Percentiles rank a stretch among this genome's conserved stretches.
Evolutionary conservation across 306 rosid species (phyloP).

Genomic region (Canavalia ensiformis): DNA sequence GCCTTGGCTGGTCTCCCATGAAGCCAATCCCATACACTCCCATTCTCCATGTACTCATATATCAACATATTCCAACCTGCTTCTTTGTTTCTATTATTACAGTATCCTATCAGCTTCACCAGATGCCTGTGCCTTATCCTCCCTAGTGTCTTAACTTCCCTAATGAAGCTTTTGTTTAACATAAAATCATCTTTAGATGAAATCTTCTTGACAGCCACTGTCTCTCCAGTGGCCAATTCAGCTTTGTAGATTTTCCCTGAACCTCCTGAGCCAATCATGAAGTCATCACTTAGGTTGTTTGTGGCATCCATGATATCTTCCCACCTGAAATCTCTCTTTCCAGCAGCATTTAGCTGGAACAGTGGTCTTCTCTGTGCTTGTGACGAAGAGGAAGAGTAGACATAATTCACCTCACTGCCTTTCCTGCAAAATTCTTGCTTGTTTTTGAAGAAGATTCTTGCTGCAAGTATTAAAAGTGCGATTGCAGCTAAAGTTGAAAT

Average conservation of each 20-base stretch:
- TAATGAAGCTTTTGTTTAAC: slow-evolving; percentile 75
- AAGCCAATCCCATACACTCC: slow-evolving; percentile 96
- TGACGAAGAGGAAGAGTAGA: slow-evolving; percentile 80
- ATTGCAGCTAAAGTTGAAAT: slow-evolving; percentile 75
- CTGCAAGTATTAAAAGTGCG: slow-evolving; percentile 63
- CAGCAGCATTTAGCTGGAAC: slow-evolving; percentile 65
- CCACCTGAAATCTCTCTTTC: slow-evolving; percentile 77
- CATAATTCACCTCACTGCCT: slow-evolving; percentile 63
- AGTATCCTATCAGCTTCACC: slow-evolving; percentile 88
- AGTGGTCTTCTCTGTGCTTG: slow-evolving; percentile 72
- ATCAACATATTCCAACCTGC: slow-evolving; percentile 77
- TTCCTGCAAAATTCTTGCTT: slow-evolving; percentile 57
- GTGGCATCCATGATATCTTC: slow-evolving; percentile 94
- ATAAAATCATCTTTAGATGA: slow-evolving; percentile 78
- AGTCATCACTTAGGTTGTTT: slow-evolving; percentile 74
- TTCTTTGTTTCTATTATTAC: slow-evolving; percentile 72
- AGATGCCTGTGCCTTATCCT: slow-evolving; percentile 90
- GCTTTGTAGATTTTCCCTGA: slow-evolving; percentile 94
- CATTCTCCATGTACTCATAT: slow-evolving; percentile 91
- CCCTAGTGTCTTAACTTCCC: slow-evolving; percentile 92
- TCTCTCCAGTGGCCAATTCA: slow-evolving; percentile 74
- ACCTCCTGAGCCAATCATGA: slow-evolving; percentile 90
- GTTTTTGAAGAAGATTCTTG: slow-evolving; percentile 59
- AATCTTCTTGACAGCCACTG: slow-evolving; percentile 87
- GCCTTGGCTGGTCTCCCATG: slow-evolving; percentile 61